These are phyloP conservation scores for Phyllosticta paracitricarpa DNA, from an alignment of 2,329 filamentous ascomycete species.

Conservation along the genomic window DNA sequence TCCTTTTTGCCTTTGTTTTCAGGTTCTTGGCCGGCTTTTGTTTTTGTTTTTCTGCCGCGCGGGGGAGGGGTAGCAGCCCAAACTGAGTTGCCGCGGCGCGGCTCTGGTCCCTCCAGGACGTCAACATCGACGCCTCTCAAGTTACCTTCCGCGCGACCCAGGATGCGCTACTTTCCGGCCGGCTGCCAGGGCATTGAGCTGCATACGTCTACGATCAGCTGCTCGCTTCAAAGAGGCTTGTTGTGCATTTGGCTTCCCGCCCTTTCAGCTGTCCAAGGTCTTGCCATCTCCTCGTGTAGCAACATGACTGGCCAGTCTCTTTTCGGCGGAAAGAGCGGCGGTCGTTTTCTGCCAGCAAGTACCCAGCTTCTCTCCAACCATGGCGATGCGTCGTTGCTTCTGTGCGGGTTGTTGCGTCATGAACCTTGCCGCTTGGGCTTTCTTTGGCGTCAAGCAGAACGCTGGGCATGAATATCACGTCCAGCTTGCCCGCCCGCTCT, in stretches of 20 bases:
- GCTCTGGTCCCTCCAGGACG: not conserved
- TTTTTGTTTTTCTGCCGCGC: not conserved
- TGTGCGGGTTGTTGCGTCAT: not conserved
- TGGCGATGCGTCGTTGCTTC: not conserved
- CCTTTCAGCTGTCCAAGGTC: not conserved
- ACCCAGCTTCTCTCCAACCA: not conserved
- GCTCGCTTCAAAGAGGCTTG: not conserved
- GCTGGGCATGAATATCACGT: not conserved
- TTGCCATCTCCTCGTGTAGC: not conserved
- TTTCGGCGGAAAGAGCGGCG: not conserved
- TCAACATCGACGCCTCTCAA: not conserved
- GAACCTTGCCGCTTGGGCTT: not conserved
- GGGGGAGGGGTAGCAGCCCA: not conserved
- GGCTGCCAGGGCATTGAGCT: not conserved
- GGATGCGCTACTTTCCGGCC: not conserved
- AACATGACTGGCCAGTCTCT: not conserved
- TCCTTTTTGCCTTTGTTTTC: not conserved
- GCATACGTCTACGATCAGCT: not conserved
- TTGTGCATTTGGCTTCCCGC: not conserved
- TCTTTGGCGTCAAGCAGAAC: not conserved
- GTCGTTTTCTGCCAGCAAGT: not conserved
- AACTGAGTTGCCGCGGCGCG: not conserved
- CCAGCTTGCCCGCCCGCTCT: not conserved
- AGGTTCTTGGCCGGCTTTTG: not conserved
- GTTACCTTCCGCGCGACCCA: not conserved